Evolutionary conservation across 768 basidiomycete species (phyloP), one percentile per base, ranked within the genome.

Genomic region (Panaeolus cyanescens): DNA sequence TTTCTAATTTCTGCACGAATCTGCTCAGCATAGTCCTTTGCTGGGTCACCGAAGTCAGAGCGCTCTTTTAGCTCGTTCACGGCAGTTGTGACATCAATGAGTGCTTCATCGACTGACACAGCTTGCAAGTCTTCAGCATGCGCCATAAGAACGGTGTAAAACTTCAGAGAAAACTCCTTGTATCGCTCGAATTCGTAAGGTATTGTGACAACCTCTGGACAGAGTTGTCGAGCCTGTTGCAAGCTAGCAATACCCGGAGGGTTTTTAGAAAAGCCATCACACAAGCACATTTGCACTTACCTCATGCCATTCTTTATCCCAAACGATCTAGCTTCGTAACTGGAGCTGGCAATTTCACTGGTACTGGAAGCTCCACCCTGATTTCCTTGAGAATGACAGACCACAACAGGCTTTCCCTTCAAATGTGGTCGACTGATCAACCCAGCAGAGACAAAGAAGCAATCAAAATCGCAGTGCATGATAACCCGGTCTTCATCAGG

Each of bases 281-380:
- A 30, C 19, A 36, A 32, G 19, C 5, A 39, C 33, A 50, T 1
- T 54, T 22, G 28, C 22, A 60, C 83, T 54, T 61, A 91, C 95
- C 91, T 95, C 95, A 98, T 99, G 2, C 96, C 96, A 63, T 95
- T 95, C 77, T 85, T 89, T 55, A 99, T 85, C 0, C 96, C 96
- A 70, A 89, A 92, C 32, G 79, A 80, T 53, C 97, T 80, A 0
- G 97, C 96, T 69, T 98, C 96, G 67, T 99, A 99, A 70, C 93
- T 96, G 9, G 92, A 85, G 67, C 92, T 94, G 0, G 97, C 95
- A 62, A 99, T 91, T 73, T 98, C 96, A 65, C 94, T 96, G 32
- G 96, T 98, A 59, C 92, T 94, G 9, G 87, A 84, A 22, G 73
- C 76, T 6, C 90, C 90, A 3, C 89, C 92, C 64, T 88, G 87